phyloP scores from a whole-genome alignment of 345 rosid species.

The Eucalyptus decipiens region DNA sequence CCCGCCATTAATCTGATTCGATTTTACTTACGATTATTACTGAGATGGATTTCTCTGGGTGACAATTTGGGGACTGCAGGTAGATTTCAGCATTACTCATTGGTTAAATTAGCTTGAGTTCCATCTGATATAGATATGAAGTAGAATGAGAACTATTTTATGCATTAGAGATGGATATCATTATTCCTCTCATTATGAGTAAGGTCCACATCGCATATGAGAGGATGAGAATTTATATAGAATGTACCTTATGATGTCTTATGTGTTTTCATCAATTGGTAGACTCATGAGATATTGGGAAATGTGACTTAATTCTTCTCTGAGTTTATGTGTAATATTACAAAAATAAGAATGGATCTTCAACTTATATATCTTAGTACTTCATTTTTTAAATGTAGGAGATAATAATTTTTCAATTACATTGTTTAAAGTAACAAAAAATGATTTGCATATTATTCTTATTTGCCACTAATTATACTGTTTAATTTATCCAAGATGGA shows the following conservation, averaged over 20 bases:
- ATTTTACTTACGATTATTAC: not conserved
- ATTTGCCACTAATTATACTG: not conserved
- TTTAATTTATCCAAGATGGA: not conserved
- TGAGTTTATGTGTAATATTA: not conserved
- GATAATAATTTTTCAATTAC: not conserved
- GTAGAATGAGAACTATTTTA: not conserved
- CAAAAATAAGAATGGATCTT: not conserved
- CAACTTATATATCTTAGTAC: not conserved
- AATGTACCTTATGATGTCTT: not conserved
- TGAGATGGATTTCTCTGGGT: not conserved
- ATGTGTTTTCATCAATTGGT: not conserved
- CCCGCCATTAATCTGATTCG: not conserved
- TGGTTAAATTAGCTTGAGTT: not conserved
- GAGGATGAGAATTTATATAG: not conserved
- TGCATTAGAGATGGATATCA: not conserved
- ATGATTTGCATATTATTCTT: not conserved
- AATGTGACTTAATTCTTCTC: not conserved
- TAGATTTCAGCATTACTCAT: not conserved
- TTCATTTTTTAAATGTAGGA: not conserved
- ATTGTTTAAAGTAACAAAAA: not conserved
- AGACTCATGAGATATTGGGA: not conserved
- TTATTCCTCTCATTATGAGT: not conserved
- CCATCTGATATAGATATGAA: not conserved
- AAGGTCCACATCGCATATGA: not conserved
- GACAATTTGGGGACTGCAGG: not conserved